These are phyloP conservation scores for Bretziella fagacearum DNA, from an alignment of 2,329 filamentous ascomycete species.

Conservation along the genomic window DNA sequence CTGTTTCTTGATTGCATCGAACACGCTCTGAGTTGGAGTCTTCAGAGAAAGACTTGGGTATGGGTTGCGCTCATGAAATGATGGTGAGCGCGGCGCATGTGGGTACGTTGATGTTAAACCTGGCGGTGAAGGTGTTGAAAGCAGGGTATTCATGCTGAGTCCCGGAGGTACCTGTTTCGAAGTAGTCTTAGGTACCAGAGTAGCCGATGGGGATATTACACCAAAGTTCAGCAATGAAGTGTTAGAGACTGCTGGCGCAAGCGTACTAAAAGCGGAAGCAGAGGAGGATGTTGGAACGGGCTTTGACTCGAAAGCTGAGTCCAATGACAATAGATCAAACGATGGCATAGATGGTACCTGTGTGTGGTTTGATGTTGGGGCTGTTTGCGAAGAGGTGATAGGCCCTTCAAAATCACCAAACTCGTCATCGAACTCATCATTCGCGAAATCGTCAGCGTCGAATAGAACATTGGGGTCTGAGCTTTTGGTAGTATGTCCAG, in stretches of 20 bases:
- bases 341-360: slow-evolving; percentile 17
- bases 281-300: not conserved
- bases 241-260: too few species aligned
- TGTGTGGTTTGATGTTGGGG: not conserved
- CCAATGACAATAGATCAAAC: slow-evolving; percentile 27
- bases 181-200: not conserved
- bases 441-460: slow-evolving; percentile 42
- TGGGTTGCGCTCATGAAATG: slow-evolving; percentile 36
- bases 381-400: slow-evolving; percentile 1
- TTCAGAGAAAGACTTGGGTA: slow-evolving; percentile 33
- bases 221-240: not conserved
- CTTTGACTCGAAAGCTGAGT: slow-evolving; percentile 16
- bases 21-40: slow-evolving; percentile 24
- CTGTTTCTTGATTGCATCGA: slow-evolving; percentile 14
- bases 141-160: not conserved
- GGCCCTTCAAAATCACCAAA: slow-evolving; percentile 28
- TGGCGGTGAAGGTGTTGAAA: slow-evolving; percentile 1
- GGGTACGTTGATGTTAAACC: slow-evolving; percentile 24
- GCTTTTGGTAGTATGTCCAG: not conserved
- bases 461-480: slow-evolving; percentile 43
- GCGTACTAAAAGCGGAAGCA: not conserved
- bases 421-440: slow-evolving; percentile 24
- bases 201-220: not conserved
- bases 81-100: slow-evolving; percentile 33
- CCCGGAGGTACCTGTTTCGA: not conserved